Base-by-base conservation (phyloP, 2,329 filamentous ascomycete species). In the Phialophora expanda region DNA sequence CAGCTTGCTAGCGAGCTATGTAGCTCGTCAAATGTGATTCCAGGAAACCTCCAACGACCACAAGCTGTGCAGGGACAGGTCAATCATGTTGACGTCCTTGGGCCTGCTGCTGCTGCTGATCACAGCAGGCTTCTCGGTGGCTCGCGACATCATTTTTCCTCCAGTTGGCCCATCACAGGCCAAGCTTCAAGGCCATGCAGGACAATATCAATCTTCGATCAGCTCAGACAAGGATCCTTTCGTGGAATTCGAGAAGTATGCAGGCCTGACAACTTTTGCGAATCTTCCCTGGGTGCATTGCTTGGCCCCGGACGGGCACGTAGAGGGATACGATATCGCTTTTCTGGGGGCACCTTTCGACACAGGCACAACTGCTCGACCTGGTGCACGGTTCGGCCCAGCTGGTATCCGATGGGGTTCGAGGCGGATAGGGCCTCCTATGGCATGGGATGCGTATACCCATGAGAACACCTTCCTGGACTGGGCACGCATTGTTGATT, bases 401-500 rank as follows among this genome's bases (percentile, higher is more conserved):
- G 75, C 75, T 48, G 84, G 84, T 4, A 84, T 86, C 64, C 78
- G 83, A 51, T 75, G 76, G 64, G 84, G 83, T 5, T 84, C 83
- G 2, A 75, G 79, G 46, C 76, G 84, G 30, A 83, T 86, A n/a
- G 62, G 65, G 12, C 71, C 81, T 0, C 73, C 75, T 4, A 73
- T 73, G 44, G 77, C 74, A 1, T 85, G 78, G 76, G 80, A 75
- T 62, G 77, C 85, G 14, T 84, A 85, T 65, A 84, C 81, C 5
- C 83, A 83, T 1, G 65, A 75, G 41, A 84, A 83, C 65, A 72
- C 76, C 4, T 80, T 83, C 61, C 67, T 75, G 24, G 76, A 80
- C 62, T 85, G 84, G 79, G 81, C 83, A 0, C 83, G 80, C 65
- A 78, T 85, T 3, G 79, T 86, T 2, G 84, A 86, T 67, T 86